A percentile compares a stretch with the other conserved stretches of the same genome.
Conservation (phyloP, 306 rosid species). For the Hippophae rhamnoides region DNA sequence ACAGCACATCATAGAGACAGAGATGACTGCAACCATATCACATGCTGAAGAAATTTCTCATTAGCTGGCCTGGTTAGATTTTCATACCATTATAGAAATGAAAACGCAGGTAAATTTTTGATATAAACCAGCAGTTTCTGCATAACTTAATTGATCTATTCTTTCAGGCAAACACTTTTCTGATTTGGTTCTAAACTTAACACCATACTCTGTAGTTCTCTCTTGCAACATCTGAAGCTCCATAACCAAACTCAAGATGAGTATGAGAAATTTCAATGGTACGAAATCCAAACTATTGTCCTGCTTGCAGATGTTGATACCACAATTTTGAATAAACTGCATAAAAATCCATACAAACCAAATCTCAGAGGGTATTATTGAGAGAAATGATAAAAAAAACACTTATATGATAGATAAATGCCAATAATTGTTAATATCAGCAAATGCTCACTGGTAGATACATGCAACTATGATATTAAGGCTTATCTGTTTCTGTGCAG, state of each 20-base stretch:
- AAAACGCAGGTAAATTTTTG: conserved; percentile 43
- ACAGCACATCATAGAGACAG: conserved; percentile 3
- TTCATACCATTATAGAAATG: conserved; percentile 49
- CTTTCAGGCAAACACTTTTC: conserved; percentile 25
- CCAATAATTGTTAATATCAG: neutral
- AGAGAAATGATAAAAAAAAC: neutral
- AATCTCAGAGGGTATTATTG: conserved; percentile 15
- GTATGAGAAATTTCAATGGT: conserved; percentile 68
- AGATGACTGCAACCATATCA: conserved; percentile 11
- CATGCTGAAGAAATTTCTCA: conserved; percentile 5
- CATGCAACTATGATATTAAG: too few species aligned
- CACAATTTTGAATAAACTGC: conserved; percentile 58
- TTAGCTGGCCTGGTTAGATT: conserved; percentile 17
- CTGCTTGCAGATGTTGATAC: conserved; percentile 40
- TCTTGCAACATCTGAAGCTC: conserved; percentile 66
- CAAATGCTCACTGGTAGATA: too few species aligned
- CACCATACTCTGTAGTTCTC: conserved; percentile 32
- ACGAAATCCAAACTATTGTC: conserved; percentile 26
- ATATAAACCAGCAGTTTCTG: conserved; percentile 30
- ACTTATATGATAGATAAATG: neutral
- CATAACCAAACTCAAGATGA: conserved; percentile 55
- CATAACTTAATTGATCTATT: conserved; percentile 26
- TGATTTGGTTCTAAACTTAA: conserved; percentile 26
- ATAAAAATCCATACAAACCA: conserved; percentile 8
- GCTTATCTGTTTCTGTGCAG: too few species aligned